Evolutionary conservation across 495 filamentous ascomycete species (phyloP).

Genomic region (Schizothecium vesticola): DNA sequence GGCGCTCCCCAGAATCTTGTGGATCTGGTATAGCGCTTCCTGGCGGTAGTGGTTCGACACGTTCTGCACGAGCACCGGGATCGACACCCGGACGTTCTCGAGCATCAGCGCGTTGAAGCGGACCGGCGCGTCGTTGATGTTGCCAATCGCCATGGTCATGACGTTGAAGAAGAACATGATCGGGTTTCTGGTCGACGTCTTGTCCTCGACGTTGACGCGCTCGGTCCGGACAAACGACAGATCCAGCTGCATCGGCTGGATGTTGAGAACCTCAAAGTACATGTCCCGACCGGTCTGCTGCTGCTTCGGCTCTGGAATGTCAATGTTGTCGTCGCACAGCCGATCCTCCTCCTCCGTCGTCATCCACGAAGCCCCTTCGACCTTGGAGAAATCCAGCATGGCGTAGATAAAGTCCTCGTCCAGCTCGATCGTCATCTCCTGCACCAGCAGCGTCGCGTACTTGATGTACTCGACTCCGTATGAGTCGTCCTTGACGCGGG

Average conservation of each 20-base stretch:
- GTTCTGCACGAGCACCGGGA: slow-evolving; percentile 74
- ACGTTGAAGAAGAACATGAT: slow-evolving; percentile 98
- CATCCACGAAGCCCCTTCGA: slow-evolving; percentile 88
- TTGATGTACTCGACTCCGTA: slow-evolving; percentile 99
- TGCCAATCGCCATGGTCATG: slow-evolving; percentile 97
- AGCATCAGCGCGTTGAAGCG: slow-evolving; percentile 89
- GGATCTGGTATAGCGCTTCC: slow-evolving; percentile 89
- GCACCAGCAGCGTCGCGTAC: slow-evolving; percentile 86
- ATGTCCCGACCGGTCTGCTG: slow-evolving; percentile 82
- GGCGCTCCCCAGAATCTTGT: slow-evolving; percentile 92
- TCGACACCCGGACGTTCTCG: slow-evolving; percentile 89
- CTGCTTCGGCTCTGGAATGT: slow-evolving; percentile 86
- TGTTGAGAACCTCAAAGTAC: slow-evolving; percentile 94
- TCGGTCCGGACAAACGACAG: slow-evolving; percentile 96
- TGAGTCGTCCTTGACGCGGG: slow-evolving; percentile 93
- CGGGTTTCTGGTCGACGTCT: slow-evolving; percentile 80
- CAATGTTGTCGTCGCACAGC: slow-evolving; percentile 81
- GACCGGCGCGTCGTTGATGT: slow-evolving; percentile 94
- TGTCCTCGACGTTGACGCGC: slow-evolving; percentile 92
- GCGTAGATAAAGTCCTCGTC: slow-evolving; percentile 98
- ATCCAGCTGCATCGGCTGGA: slow-evolving; percentile 97
- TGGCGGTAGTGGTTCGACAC: slow-evolving; percentile 92
- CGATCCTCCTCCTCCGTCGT: slow-evolving; percentile 72
- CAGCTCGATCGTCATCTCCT: slow-evolving; percentile 97
- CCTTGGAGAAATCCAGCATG: slow-evolving; percentile 89